phyloP scores from a whole-genome alignment of 805 yeast species.

The Pichia gijzeniarum region DNA sequence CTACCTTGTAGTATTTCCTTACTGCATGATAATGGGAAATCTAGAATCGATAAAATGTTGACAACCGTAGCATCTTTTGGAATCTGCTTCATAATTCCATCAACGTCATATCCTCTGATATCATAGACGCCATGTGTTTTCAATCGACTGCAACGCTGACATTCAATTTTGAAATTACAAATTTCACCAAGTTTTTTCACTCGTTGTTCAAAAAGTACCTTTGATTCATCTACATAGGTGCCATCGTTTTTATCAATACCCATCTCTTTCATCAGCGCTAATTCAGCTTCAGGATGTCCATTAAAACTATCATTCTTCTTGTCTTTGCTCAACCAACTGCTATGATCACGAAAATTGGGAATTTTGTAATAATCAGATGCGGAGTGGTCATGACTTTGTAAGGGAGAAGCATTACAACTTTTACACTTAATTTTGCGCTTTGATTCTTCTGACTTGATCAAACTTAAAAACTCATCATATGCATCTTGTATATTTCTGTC shows the following conservation, averaged over 20 bases:
- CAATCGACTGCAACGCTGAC: constrained; percentile 7
- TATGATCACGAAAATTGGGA: background rate
- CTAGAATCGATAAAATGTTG: constrained; percentile 59
- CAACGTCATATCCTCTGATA: constrained; percentile 15
- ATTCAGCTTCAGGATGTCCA: constrained; percentile 2
- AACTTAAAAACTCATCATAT: constrained; percentile 4
- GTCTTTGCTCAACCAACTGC: background rate
- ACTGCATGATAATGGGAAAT: constrained; percentile 62
- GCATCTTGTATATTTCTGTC: background rate
- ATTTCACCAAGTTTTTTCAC: background rate
- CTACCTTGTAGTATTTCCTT: constrained; percentile 30
- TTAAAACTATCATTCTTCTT: too few relatives aligned
- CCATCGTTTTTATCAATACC: background rate
- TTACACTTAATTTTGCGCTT: constrained; percentile 29
- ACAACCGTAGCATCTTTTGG: constrained; percentile 45
- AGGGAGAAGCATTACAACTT: constrained; percentile 46
- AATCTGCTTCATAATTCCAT: constrained; percentile 29
- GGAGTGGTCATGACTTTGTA: constrained; percentile 35
- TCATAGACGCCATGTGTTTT: constrained; percentile 8
- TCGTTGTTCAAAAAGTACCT: constrained; percentile 3
- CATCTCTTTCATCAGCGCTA: constrained; percentile 7
- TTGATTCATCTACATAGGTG: background rate
- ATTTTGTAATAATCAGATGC: constrained; percentile 36
- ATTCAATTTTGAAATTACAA: background rate
- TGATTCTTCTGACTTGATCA: constrained; percentile 3